Evolutionary conservation across 306 rosid species (phyloP), one percentile per base, ranked within the genome.

Genomic region (Malus sieversii): DNA sequence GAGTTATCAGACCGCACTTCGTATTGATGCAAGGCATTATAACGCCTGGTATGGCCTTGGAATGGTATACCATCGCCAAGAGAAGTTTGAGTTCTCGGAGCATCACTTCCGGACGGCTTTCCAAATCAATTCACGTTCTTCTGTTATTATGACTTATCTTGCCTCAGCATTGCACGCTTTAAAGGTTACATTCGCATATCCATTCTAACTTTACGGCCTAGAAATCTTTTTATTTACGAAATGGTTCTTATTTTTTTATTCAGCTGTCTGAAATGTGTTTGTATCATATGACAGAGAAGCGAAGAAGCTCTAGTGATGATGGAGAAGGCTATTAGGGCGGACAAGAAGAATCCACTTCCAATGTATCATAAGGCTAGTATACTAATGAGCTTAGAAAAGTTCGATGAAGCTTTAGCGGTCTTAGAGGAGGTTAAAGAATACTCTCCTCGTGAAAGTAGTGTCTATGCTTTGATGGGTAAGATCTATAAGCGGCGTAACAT

Each of bases 11-110:
- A 90, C 88, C 82, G 97, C 98, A 63, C 97, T 96, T 64, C 90
- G 82, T 77, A 89, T 90, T 80, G 98, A 96, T 86, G 77, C 88
- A 73, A 92, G 99, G 81, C 99, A 96, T 77, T 96, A 92, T 72
- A 96, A 92, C 57, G 81, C 99, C 71, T 92, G 99, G 98, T 90
- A 90, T 87, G 99, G 99, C 79, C 99, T 96, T 80, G 99, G 99
- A 64, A 92, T 96, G 97, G 82, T 90, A 73, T 90, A 90, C 85
- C 90, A 92, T 74, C 94, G 94, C 78, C 99, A 96, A 83, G 99
- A 96, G 83, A 96, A 96, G 82, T 85, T 87, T 68, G 97, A 92
- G 77, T 96, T 96, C 80, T 80, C 96, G 0, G 99, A 96, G 85
- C 98, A 96, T 88, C 98, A 92, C 86, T 96, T 96, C 66, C 91